Evolutionary conservation across 1,284 basidiomycete species (phyloP), one percentile per base, ranked within the genome.

Genomic region (Cutaneotrichosporon sp.): DNA sequence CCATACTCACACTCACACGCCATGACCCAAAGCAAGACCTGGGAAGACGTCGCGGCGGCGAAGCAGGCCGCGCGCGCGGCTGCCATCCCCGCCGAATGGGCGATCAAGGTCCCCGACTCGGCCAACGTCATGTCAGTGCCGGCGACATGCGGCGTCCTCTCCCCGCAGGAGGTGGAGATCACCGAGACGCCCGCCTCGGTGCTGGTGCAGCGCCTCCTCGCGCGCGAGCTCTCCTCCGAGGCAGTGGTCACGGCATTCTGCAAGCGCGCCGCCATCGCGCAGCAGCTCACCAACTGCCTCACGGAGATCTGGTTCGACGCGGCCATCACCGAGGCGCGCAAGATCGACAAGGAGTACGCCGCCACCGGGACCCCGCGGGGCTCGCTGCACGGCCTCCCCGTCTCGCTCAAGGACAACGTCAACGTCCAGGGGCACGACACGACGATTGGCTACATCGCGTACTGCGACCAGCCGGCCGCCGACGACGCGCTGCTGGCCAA

Each of bases 201-300:
- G n/a, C 65, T 77, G 25, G 65, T 74, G n/a, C 53, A 56, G 24
- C 33, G 56, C 57, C 65, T 77, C 58, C 16, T 59, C 22, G 54
- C 42, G 11, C 60, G 66, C 2, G 56, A 63, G 53, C 55, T 67
- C 47, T 68, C 52, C 31, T 62, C 64, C 29, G 65, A 67, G 33
- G 70, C 49, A 38, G 63, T 67, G 4, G 68, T 63, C 4, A 38
- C 62, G 4, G 78, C 90, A 0, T 92, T 89, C 75, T 86, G 86
- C 73, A 92, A 92, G 79, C 83, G 90, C 24, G 89, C 91, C 0
- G 83, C 89, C 47, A 78, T 92, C 54, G 90, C 91, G 1, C 91
- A 92, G 62, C 91, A 92, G 73, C 78, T 91, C 14, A 69, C 78
- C 65, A 64, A 81, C 74, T 78, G 79, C 69, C 22, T 82, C 57